Evolutionary conservation across 768 basidiomycete species (phyloP), one percentile per base, ranked within the genome.

Genomic region (Russula sp.): DNA sequence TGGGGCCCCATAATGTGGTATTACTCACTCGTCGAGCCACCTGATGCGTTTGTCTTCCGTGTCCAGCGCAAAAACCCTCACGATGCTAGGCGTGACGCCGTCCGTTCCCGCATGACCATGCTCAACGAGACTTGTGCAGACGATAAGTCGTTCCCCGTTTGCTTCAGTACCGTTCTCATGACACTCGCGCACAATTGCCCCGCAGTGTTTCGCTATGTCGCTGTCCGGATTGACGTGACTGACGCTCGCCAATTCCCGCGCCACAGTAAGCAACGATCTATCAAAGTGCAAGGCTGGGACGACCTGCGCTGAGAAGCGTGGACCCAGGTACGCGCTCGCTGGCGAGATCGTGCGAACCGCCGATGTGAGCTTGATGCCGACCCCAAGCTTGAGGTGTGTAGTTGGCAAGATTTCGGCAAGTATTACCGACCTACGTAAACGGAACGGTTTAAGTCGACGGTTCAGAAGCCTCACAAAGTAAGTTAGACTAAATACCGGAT

Each of bases 291-390:
- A 75, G 11, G 68, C 75, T 6, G 83, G 83, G 30, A 84, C 79
- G 30, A 84, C 79, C 49, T 81, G 74, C 1, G 77, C 71, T 3
- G 83, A 84, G 71, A 85, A 85, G 22, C 82, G 78, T 3, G 83
- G 83, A 1, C 83, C 83, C 14, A 84, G 71, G 68, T 81, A 83
- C 1, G 82, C 83, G 6, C 82, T 82, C 51, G 81, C 79, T 2
- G 83, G 83, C n/a, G 83, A 83, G 50, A 85, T 83, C 1, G 83
- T 83, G 62, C 84, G 80, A 18, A 84, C 76, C 8, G 83, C 83
- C 14, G 82, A 83, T 4, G 84, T 84, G 46, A 85, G 76, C 64
- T 81, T 83, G 67, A 84, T 77, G 18, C 83, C 83, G 55, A 84
- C 77, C 7, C 78, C 80, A 2, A 84, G 76, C 66, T 85, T 85